A percentile compares a stretch with the other conserved stretches of the same genome.
These are phyloP conservation scores for Starmerella powellii DNA, from an alignment of 805 yeast genomes.

Conservation along the genomic window DNA sequence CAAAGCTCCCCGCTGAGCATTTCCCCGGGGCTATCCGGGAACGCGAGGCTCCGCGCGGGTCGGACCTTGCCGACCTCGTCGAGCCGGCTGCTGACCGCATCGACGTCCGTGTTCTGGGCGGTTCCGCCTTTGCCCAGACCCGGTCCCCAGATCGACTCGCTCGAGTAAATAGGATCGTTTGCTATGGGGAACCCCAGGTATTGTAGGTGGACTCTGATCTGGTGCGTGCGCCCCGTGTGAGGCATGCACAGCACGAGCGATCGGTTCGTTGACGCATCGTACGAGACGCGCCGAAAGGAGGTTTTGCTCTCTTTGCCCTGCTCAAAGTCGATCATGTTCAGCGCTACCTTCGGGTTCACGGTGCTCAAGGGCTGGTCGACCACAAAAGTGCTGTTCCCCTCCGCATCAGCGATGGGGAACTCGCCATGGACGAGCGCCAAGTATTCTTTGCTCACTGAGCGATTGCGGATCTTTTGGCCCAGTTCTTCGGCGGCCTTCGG, in stretches of 20 bases:
- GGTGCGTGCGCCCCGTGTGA: slow-evolving; percentile 88
- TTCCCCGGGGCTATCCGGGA: slow-evolving; percentile 44
- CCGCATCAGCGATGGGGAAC: slow-evolving; percentile 42
- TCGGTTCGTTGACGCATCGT: slow-evolving; percentile 47
- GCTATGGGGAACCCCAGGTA: slow-evolving; percentile 81
- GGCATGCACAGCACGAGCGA: slow-evolving; percentile 71
- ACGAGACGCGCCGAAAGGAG: slow-evolving; percentile 51
- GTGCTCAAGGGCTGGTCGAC: slow-evolving; percentile 63
- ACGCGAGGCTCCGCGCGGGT: slow-evolving; percentile 52
- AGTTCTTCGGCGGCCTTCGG: slow-evolving; percentile 66
- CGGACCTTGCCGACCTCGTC: slow-evolving; percentile 59
- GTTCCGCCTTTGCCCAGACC: slow-evolving; percentile 53
- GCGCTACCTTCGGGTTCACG: slow-evolving; percentile 58
- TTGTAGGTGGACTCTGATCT: slow-evolving; percentile 85
- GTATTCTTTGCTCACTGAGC: slow-evolving; percentile 70
- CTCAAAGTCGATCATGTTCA: slow-evolving; percentile 40
- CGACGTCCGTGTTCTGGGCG: slow-evolving; percentile 29
- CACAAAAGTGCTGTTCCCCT: slow-evolving; percentile 30
- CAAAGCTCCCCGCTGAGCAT: slow-evolving; percentile 48
- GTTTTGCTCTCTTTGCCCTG: slow-evolving; percentile 60
- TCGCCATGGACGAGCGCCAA: slow-evolving; percentile 80
- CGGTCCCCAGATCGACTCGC: slow-evolving; percentile 68
- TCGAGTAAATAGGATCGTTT: slow-evolving; percentile 84
- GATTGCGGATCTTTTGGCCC: slow-evolving; percentile 54
- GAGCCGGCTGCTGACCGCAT: slow-evolving; percentile 38